phyloP scores from a whole-genome alignment of 2,329 filamentous ascomycete species.

The Leptoxyphium fumago region DNA sequence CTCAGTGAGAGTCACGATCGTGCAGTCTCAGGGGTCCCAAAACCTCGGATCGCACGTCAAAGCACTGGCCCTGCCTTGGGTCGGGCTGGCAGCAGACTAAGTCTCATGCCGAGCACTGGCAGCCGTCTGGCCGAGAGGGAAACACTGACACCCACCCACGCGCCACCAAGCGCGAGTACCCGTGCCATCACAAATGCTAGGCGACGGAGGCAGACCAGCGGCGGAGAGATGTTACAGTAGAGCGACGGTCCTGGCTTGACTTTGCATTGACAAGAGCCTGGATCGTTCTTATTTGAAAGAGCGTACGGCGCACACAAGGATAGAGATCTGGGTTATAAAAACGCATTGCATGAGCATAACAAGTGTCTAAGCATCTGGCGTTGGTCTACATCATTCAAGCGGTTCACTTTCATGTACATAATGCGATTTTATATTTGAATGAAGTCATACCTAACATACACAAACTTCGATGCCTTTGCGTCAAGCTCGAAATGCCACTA shows the following conservation, averaged over 20 bases:
- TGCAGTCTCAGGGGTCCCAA: conserved; percentile 2
- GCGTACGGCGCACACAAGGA: no score
- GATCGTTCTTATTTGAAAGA: no score
- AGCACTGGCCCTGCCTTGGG: conserved; percentile 6
- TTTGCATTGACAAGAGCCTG: no score
- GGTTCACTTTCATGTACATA: no score
- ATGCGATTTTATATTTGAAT: no score
- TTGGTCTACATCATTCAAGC: no score
- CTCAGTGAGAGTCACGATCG: not conserved
- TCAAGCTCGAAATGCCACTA: no score
- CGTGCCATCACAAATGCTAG: conserved; percentile 7
- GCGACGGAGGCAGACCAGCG: conserved; percentile 9
- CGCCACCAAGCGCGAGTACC: conserved; percentile 7
- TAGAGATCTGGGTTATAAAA: no score
- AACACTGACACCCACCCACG: conserved; percentile 15
- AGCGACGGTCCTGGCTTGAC: not conserved
- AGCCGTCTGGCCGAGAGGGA: conserved; percentile 4
- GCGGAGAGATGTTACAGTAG: conserved; percentile 3
- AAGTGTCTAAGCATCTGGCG: no score
- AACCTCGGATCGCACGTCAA: conserved; percentile 10
- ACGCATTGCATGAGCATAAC: no score
- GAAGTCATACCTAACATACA: no score
- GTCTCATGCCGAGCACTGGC: conserved; percentile 7
- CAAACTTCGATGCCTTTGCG: no score
- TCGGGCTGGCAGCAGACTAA: conserved; percentile 11